Base-by-base conservation (phyloP, 108 stramenopile species). In the Nitzschia sp. region DNA sequence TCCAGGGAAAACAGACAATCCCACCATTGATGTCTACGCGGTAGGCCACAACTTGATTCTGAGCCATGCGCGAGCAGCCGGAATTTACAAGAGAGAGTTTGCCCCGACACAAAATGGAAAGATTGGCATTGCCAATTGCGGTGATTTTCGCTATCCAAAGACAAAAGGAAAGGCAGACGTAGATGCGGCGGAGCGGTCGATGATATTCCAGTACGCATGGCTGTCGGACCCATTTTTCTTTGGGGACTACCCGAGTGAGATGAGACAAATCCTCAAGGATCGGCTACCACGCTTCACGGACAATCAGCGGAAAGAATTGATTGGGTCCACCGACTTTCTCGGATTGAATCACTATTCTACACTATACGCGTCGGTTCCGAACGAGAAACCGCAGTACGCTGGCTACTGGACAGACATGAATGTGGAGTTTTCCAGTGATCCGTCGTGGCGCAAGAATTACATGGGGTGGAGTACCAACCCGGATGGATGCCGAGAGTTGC, bases 321-420 rank as follows among this genome's bases (percentile, higher is more conserved):
- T 63, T 34, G 89, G 84, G 2, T 86, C 86, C 36, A 55, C 66
- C 21, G 98, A 98, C 66, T 97, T 97, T 72, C 76, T 98, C 36
- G 98, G 98, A 0, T 66, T 98, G 19, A 98, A 98, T 72, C 93
- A 96, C 63, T 98, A 97, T 78, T 87, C 89, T 4, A 78, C 82
- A 2, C 36, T 78, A 15, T 63, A 86, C 53, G 87, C 83, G 38
- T 69, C 84, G 4, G 59, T 54, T 36, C 89, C 86, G 0, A 36
- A 19, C 2, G 28, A 17, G n/a, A 18, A 64, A 17, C 31, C 66
- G 24, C 48, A 29, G 15, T 82, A 77, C 33, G 78, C 63, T 19
- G 85, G 84, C 2, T 94, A 94, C 72, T 94, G 90, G 88, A 73
- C 76, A 11, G 93, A 91, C 62, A 85, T 88, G 68, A 42, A 76